Evolutionary conservation across 1,284 basidiomycete species (phyloP).

Genomic region (Boletus holoroseus): DNA sequence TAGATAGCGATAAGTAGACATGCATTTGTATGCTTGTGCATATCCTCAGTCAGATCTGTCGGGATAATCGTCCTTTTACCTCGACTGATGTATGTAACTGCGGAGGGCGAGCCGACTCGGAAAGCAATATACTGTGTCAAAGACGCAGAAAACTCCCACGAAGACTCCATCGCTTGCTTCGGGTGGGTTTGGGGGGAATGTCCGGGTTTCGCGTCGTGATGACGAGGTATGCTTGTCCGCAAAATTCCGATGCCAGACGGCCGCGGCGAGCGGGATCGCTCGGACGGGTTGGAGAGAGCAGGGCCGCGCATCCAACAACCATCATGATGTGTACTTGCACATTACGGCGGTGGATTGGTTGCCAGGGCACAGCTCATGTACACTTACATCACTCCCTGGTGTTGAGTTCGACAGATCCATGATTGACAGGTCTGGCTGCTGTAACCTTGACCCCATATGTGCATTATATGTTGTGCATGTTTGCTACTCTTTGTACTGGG

Average conservation of each 20-base stretch:
- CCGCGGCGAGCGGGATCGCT: not conserved
- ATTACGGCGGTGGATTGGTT: not conserved
- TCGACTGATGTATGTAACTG: not conserved
- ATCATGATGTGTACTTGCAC: not conserved
- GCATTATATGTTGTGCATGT: not conserved
- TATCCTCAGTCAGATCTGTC: not conserved
- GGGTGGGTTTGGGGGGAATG: not conserved
- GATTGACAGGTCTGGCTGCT: not conserved
- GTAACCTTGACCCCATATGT: too few relatives aligned
- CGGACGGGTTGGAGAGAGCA: not conserved
- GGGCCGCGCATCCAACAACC: not conserved
- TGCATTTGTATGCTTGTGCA: not conserved
- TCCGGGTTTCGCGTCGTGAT: not conserved
- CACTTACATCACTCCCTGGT: not conserved
- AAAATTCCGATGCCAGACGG: not conserved
- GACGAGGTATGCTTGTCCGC: not conserved
- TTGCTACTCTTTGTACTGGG: too few relatives aligned
- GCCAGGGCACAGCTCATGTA: not conserved
- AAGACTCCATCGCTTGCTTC: not conserved
- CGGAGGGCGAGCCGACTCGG: too few relatives aligned
- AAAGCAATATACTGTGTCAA: not conserved
- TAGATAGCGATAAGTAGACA: constrained; percentile 33
- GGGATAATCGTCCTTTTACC: not conserved
- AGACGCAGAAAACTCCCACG: not conserved
- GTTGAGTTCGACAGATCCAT: not conserved